These are phyloP conservation scores for Colletotrichum camelliae DNA, from an alignment of 2,329 filamentous ascomycete genomes.

Conservation along the genomic window DNA sequence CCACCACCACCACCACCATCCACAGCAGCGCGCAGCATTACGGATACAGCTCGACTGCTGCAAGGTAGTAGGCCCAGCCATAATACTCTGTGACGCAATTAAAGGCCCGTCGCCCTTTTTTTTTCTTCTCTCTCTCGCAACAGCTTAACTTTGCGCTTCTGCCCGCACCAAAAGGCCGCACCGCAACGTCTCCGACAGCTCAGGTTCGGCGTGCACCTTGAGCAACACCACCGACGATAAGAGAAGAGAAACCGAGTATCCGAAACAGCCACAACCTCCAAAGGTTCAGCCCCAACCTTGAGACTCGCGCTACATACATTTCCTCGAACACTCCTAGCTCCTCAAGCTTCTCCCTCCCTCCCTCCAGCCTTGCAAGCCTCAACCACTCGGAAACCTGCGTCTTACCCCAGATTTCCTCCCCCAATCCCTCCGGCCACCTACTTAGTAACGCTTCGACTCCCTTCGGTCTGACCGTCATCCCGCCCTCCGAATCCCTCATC, in stretches of 20 bases:
- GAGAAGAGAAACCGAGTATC: background rate
- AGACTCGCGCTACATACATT: background rate
- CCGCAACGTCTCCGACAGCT: background rate
- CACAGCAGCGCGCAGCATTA: background rate
- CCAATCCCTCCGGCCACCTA: background rate
- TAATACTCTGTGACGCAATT: constrained; percentile 18
- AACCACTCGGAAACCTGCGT: background rate
- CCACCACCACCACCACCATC: background rate
- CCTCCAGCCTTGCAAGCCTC: background rate
- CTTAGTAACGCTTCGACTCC: background rate
- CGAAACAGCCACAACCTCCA: background rate
- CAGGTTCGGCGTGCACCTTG: background rate
- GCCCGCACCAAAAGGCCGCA: background rate
- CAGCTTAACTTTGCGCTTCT: background rate
- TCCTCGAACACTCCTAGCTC: background rate
- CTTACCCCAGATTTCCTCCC: background rate
- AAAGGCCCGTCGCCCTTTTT: constrained; percentile 11
- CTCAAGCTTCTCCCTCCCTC: background rate
- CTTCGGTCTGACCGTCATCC: background rate
- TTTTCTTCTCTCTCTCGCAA: background rate
- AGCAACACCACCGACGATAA: background rate
- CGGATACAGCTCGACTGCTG: background rate
- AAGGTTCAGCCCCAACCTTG: background rate
- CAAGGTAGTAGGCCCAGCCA: background rate
- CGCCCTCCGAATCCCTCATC: background rate